Conservation (phyloP, 2,329 filamentous ascomycete species). For the Alternaria panax region DNA sequence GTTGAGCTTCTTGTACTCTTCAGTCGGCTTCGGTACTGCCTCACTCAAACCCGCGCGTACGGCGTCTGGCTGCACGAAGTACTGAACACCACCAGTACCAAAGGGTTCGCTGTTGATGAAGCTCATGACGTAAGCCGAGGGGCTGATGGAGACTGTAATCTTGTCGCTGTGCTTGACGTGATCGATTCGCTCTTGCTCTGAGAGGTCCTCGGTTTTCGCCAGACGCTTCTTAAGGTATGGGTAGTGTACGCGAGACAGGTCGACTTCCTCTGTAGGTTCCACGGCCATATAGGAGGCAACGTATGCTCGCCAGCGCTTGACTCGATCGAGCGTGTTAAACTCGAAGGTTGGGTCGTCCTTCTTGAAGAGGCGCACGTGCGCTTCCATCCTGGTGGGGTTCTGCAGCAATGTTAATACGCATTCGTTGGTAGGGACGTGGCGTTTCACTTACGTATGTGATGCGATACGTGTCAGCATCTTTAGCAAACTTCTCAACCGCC, state of each 20-base stretch:
- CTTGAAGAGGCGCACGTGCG: constrained; percentile 83
- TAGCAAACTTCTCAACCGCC: constrained; percentile 89
- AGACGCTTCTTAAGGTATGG: constrained; percentile 54
- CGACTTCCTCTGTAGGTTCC: constrained; percentile 72
- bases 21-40: constrained; percentile 42
- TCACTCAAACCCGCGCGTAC: constrained; percentile 47
- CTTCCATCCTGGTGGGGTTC: constrained; percentile 71
- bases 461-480: constrained; percentile 90
- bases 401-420: constrained; percentile 35
- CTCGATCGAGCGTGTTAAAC: constrained; percentile 69
- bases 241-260: constrained; percentile 41
- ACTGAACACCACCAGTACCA: constrained; percentile 48
- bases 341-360: constrained; percentile 83
- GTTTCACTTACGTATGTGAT: constrained; percentile 80
- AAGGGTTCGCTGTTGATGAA: constrained; percentile 52
- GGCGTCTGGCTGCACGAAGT: constrained; percentile 49
- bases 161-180: constrained; percentile 50
- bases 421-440: background rate
- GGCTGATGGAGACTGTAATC: constrained; percentile 55
- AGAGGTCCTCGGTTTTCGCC: constrained; percentile 44
- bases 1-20: constrained; percentile 40
- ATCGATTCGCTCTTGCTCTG: constrained; percentile 42
- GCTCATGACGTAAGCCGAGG: constrained; percentile 53
- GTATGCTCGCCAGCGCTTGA: constrained; percentile 88
- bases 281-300: constrained; percentile 89